A percentile compares a stretch with the other conserved stretches of the same genome.
Evolutionary conservation across 202 grass and related monocot species (phyloP).

Genomic region (Brachypodium distachyon): DNA sequence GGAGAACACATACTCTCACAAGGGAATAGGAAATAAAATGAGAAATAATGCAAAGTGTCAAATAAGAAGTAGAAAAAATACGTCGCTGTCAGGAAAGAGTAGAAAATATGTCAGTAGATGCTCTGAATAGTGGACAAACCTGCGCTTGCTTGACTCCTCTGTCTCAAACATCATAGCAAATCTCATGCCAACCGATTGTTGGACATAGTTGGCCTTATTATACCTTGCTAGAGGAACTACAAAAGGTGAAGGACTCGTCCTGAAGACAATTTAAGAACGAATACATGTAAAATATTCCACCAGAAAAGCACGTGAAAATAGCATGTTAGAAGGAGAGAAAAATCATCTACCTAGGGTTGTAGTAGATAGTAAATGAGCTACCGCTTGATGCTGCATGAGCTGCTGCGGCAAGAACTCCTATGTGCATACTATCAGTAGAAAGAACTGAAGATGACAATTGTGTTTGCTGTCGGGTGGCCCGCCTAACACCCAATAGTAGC

Average conservation of each 20-base stretch:
- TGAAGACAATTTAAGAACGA: constrained; percentile 16
- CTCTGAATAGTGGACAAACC: constrained; percentile 14
- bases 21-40: too few species aligned
- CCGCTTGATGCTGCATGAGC: constrained; percentile 87
- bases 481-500: constrained; percentile 80
- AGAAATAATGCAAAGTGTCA: neutral
- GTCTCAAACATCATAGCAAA: constrained; percentile 99
- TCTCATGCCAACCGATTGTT: constrained; percentile 86
- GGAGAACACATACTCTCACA: too few species aligned
- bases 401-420: constrained; percentile 89
- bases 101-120: too few species aligned
- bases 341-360: constrained; percentile 71
- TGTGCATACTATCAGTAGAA: constrained; percentile 97
- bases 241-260: constrained; percentile 87
- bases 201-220: constrained; percentile 68
- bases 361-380: constrained; percentile 87
- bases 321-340: neutral
- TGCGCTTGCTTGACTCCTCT: constrained; percentile 92
- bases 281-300: neutral
- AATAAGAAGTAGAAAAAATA: constrained; percentile 7
- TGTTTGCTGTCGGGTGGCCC: constrained; percentile 50
- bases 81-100: too few species aligned
- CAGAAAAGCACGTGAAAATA: constrained; percentile 7
- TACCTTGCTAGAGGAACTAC: constrained; percentile 76
- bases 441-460: constrained; percentile 75